Base-by-base conservation (phyloP, 1,139 yeast species). In the Groenewaldozyma sp. region DNA sequence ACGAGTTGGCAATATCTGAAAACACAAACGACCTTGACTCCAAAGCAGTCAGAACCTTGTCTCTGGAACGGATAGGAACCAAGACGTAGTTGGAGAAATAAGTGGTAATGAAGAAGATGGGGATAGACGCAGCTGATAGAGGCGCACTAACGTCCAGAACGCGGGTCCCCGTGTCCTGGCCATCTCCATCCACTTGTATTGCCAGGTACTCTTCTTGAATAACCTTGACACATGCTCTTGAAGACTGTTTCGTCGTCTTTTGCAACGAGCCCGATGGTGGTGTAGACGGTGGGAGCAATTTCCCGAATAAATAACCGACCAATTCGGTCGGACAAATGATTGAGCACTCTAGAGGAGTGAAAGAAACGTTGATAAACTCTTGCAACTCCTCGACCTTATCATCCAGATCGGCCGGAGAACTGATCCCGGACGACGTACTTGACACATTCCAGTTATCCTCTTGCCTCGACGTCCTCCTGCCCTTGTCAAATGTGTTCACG, bases 31-130 rank as follows among this genome's bases (percentile, higher is more conserved):
- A 63, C 37, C 65, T 60, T 27, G 59, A 58, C 17, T 71, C 64
- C 31, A 77, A 55, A 4, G 74, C 68, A 24, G 53, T 52, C 2
- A 71, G 55, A 0, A 76, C 82, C 41, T 65, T 64, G 1, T 63
- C 65, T 45, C 67, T 67, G 9, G 65, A 64, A 3, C 57, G 50
- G 32, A 54, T 56, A 0, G 87, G 86, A 14, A 78, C 69, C 31
- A 79, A 62, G n/a, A 79, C 81, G 37, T 76, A 73, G 56, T 79
- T 82, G 38, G 78, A 71, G 51, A 76, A 78, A 58, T 79, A 81
- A 31, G 80, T 76, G 11, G 80, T 73, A 31, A 79, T 58, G 57
- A 78, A 79, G 53, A 77, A 78, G 26, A 79, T 63, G 2, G 84
- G 68, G 27, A 79, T 75, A 13, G 67, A 67, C 38, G 76, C 75